Base-by-base conservation (phyloP, 2,329 filamentous ascomycete genomes). In the Magnaporthiopsis rhizophila region DNA sequence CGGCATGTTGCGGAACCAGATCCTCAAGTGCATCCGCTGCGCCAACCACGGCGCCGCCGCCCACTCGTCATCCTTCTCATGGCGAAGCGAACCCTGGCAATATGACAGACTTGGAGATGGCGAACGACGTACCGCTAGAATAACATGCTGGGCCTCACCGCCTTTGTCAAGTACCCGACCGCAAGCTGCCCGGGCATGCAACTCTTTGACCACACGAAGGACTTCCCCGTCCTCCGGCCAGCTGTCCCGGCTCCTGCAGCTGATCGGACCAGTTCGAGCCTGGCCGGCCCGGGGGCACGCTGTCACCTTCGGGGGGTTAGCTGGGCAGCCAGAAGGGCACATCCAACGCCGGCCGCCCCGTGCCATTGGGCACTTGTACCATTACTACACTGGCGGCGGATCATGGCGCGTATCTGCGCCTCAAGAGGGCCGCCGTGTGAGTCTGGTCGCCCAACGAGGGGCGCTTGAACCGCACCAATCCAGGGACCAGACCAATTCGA, bases 11-110 rank as follows among this genome's bases (percentile, higher is more conserved):
- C 71, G 76, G 34, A 76, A 77, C 64, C 75, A 76, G 66, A 76
- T 78, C 26, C 67, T 78, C 3, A 77, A 76, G 61, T 78, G 76
- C 67, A 71, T 78, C 6, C 72, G 76, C 24, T 78, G 76, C 62
- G 74, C 76, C 5, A 78, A 78, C 58, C 69, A 71, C 60, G 76
- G 70, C 34, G 76, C 76, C 8, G 76, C 68, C 50, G 72, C 72
- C 0, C 28, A n/a, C 57, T 77, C 0, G 76, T 77, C 3, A 56
- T 78, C 2, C 76, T 76, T 2, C 73, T 73, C 1, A 77, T 78
- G 67, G 69, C 71, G 1, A 62, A 74, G 59, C 72, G 75, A 74
- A 75, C 62, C 69, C 72, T 18, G 69, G 68, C 18, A 69, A 76
- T 64, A 67, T 74, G 0, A 65, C 69, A 53, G 72, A 74, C 34